Percentiles rank a stretch among this genome's conserved stretches.
phyloP scores from a whole-genome alignment of 257 asterid genomes.

The Eustoma russellianum region DNA sequence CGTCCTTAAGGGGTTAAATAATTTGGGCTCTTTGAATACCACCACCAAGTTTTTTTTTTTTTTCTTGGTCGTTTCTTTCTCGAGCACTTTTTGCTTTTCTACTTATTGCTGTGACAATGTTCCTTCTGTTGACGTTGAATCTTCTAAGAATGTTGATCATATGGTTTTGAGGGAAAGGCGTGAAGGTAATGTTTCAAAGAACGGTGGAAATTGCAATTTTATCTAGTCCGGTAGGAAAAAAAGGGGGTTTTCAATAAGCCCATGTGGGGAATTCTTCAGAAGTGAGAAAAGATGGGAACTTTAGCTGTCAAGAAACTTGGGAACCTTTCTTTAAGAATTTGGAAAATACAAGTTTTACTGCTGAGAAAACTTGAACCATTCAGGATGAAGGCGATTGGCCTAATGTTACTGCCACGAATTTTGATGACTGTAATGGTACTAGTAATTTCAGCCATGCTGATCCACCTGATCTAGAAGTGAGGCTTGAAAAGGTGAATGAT shows the following conservation, averaged over 20 bases:
- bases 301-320: constrained; percentile 17
- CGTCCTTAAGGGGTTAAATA: constrained; percentile 36
- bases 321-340: constrained; percentile 6
- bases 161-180: constrained; percentile 14
- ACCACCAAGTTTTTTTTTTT: constrained; percentile 16
- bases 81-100: constrained; percentile 13
- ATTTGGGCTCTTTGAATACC: constrained; percentile 22
- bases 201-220: constrained; percentile 16
- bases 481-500: constrained; percentile 16
- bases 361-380: constrained; percentile 14
- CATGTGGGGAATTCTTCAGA: constrained; percentile 25
- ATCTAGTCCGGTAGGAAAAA: constrained; percentile 20
- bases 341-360: constrained; percentile 13
- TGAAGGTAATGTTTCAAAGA: constrained; percentile 16
- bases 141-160: constrained; percentile 9
- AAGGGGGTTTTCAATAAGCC: no score
- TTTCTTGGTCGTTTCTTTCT: constrained; percentile 34
- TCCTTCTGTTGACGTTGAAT: constrained; percentile 13
- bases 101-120: constrained; percentile 2
- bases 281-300: constrained; percentile 15
- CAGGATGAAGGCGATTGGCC: neutral
- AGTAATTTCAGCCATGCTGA: constrained; percentile 11
- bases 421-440: no score
- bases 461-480: constrained; percentile 10
- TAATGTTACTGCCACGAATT: no score